phyloP scores from a whole-genome alignment of 2,329 filamentous ascomycete species.

The Pezizomycotina sp. region DNA sequence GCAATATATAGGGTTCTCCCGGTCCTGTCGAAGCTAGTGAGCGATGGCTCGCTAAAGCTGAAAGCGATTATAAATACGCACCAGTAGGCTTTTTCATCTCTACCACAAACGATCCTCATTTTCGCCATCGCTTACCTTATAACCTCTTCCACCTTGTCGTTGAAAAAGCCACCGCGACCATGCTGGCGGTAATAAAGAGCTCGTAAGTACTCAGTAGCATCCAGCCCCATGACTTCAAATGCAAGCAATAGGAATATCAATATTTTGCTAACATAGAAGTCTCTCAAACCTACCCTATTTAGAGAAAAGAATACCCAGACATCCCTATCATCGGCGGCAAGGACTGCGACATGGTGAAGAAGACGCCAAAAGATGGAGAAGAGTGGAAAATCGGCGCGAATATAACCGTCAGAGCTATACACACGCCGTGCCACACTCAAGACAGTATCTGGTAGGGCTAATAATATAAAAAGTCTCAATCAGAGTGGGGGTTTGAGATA shows the following conservation, averaged over 20 bases:
- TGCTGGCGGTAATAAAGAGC: constrained; percentile 72
- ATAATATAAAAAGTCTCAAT: too few relatives aligned
- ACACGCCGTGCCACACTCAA: constrained; percentile 95
- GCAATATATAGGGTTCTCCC: constrained; percentile 38
- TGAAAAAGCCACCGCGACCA: constrained; percentile 70
- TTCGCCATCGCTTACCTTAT: not conserved
- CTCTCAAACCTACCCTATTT: constrained; percentile 5
- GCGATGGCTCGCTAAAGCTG: constrained; percentile 58
- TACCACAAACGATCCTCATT: not conserved
- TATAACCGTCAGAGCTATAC: constrained; percentile 70
- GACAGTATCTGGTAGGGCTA: constrained; percentile 95
- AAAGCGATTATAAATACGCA: constrained; percentile 91
- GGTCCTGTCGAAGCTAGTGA: constrained; percentile 54
- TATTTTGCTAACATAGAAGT: not conserved
- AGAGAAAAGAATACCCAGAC: constrained; percentile 43
- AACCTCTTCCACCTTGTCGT: too few relatives aligned
- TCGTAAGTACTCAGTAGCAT: constrained; percentile 38
- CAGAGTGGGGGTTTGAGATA: too few relatives aligned
- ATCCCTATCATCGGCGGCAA: constrained; percentile 74
- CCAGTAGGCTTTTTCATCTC: constrained; percentile 46
- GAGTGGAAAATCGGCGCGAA: constrained; percentile 64
- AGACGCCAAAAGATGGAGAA: constrained; percentile 57
- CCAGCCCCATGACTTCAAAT: not conserved
- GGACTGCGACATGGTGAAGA: constrained; percentile 64
- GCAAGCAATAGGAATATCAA: not conserved